Percentiles rank a stretch among this genome's conserved stretches.
Conservation (phyloP, 1,139 yeast species). For the Diutina mesorugosa region DNA sequence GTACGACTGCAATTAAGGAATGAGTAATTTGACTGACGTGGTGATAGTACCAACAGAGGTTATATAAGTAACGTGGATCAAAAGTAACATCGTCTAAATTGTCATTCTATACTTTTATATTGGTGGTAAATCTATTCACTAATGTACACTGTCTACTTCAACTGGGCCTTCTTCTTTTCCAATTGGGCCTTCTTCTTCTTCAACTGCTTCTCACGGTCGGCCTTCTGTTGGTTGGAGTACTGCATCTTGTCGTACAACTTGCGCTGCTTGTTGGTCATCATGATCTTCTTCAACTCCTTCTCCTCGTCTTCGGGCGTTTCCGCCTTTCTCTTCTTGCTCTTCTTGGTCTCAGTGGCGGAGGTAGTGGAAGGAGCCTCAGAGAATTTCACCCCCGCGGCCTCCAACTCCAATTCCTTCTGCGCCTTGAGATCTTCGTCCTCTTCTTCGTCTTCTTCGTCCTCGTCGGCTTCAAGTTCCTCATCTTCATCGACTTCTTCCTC, state of each 20-base stretch:
- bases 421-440: conserved; percentile 52
- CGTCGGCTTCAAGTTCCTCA: conserved; percentile 24
- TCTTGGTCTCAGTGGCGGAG: conserved; percentile 14
- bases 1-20: too few relatives aligned
- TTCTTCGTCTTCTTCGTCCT: conserved; percentile 25
- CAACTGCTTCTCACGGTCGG: conserved; percentile 61
- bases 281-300: conserved; percentile 79
- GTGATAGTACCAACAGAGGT: too few relatives aligned
- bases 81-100: too few relatives aligned
- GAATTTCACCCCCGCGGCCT: conserved; percentile 74
- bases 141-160: conserved; percentile 10
- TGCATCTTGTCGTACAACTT: conserved; percentile 93
- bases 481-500: conserved; percentile 24
- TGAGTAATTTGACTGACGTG: too few relatives aligned
- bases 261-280: conserved; percentile 97
- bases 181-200: conserved; percentile 69
- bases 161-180: conserved; percentile 44
- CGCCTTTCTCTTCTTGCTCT: conserved; percentile 21
- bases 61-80: too few relatives aligned
- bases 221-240: conserved; percentile 79
- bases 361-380: conserved; percentile 29
- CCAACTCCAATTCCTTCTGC: conserved; percentile 81
- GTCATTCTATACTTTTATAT: too few relatives aligned
- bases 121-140: neutral
- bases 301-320: conserved; percentile 48